Percentiles rank a stretch among this genome's conserved stretches.
These are phyloP conservation scores for Myxozyma melibiosi DNA, from an alignment of 805 yeast species.

Conservation along the genomic window DNA sequence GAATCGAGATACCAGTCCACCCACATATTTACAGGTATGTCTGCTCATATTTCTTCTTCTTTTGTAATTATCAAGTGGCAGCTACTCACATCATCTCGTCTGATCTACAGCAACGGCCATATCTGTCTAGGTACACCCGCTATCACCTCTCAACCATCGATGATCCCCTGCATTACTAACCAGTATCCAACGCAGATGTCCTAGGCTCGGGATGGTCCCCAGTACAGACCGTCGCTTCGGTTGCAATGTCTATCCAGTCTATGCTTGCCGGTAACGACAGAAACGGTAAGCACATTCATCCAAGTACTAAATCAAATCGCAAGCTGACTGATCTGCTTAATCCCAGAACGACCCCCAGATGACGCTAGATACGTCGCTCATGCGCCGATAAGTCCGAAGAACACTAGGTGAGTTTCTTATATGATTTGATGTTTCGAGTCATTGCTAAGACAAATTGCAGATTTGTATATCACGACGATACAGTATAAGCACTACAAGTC, in stretches of 20 bases:
- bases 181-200: slow-evolving; percentile 44
- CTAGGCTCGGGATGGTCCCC: slow-evolving; percentile 72
- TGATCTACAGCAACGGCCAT: slow-evolving; percentile 60
- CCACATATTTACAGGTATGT: slow-evolving; percentile 64
- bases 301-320: no score
- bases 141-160: no score
- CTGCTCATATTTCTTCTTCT: not conserved
- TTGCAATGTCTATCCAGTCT: slow-evolving; percentile 60
- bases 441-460: slow-evolving; percentile 33
- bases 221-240: slow-evolving; percentile 49
- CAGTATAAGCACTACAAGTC: slow-evolving; percentile 33
- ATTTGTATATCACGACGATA: slow-evolving; percentile 66
- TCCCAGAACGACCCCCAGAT: slow-evolving; percentile 62
- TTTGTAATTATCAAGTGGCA: no score
- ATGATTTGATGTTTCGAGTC: not conserved
- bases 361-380: slow-evolving; percentile 51
- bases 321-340: no score
- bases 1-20: slow-evolving; percentile 58
- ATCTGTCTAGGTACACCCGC: slow-evolving; percentile 57
- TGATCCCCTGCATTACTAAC: no score
- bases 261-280: slow-evolving; percentile 57
- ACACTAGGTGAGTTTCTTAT: slow-evolving; percentile 34
- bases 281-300: slow-evolving; percentile 34
- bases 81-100: not conserved
- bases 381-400: slow-evolving; percentile 63